phyloP scores from a whole-genome alignment of 2,329 filamentous ascomycete genomes.

The Cyclaneusma minus region DNA sequence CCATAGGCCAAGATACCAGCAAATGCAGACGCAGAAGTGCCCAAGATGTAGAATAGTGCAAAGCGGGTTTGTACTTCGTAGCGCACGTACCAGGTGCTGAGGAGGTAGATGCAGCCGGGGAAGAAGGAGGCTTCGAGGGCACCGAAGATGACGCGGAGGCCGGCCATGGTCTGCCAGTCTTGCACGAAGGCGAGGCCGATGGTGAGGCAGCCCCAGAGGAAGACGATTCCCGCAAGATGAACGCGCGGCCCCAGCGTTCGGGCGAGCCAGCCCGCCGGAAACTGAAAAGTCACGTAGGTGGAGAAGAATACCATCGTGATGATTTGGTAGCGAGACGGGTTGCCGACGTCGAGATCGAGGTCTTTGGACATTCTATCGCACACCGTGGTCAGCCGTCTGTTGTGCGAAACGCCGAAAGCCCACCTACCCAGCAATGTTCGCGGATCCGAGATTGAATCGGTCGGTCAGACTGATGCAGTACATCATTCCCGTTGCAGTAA shows the following conservation, averaged over 20 bases:
- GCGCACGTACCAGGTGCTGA: conserved; percentile 17
- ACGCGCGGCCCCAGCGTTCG: too few relatives aligned
- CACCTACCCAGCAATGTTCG: conserved; percentile 47
- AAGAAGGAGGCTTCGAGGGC: conserved; percentile 14
- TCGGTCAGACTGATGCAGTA: conserved; percentile 69
- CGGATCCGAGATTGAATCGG: conserved; percentile 55
- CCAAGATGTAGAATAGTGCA: neutral
- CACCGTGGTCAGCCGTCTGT: too few relatives aligned
- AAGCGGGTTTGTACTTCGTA: conserved; percentile 6
- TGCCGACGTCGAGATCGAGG: too few relatives aligned
- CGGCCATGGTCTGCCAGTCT: conserved; percentile 22
- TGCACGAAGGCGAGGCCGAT: conserved; percentile 47
- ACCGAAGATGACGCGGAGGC: conserved; percentile 26
- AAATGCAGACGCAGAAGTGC: neutral
- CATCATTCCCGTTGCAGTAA: conserved; percentile 44
- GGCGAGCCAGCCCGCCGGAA: too few relatives aligned
- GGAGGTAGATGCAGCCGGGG: conserved; percentile 16
- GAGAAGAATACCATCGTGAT: too few relatives aligned
- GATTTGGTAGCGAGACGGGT: too few relatives aligned
- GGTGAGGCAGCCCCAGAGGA: neutral
- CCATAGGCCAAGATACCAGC: conserved; percentile 2
- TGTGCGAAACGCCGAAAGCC: too few relatives aligned
- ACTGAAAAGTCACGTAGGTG: too few relatives aligned
- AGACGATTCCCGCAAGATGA: too few relatives aligned
- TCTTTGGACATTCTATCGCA: too few relatives aligned